Evolutionary conservation across 257 asterid species (phyloP).

Genomic region (Gentiana dahurica): DNA sequence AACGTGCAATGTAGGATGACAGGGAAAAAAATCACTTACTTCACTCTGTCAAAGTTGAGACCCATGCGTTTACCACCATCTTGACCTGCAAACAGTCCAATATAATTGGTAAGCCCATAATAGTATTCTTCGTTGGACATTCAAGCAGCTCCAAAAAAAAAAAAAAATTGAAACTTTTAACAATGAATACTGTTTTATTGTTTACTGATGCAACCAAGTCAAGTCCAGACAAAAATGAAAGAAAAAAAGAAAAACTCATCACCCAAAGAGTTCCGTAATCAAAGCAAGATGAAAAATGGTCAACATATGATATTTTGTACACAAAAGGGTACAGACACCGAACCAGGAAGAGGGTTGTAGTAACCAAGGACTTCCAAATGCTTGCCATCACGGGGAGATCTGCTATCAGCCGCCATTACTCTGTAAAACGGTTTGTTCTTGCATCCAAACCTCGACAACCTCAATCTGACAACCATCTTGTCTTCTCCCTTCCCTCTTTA

Average conservation of each 20-base stretch:
- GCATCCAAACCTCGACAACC: slow-evolving; percentile 77
- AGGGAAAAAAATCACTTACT: slow-evolving; percentile 34
- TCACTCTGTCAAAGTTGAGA: slow-evolving; percentile 69
- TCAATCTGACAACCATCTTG: slow-evolving; percentile 68
- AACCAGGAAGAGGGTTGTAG: slow-evolving; percentile 94
- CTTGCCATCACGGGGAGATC: slow-evolving; percentile 96
- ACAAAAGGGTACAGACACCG: too few species aligned
- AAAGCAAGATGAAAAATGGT: too few species aligned
- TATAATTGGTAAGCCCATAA: not conserved
- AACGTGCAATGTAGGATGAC: too few species aligned
- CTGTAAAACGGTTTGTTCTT: slow-evolving; percentile 78
- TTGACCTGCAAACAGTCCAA: slow-evolving; percentile 42
- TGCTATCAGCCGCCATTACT: slow-evolving; percentile 93
- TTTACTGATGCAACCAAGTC: too few species aligned
- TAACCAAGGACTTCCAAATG: slow-evolving; percentile 91
- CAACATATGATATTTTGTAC: too few species aligned
- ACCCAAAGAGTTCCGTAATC: too few species aligned
- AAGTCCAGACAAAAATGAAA: too few species aligned
- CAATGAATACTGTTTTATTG: too few species aligned
- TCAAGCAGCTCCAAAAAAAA: not conserved
- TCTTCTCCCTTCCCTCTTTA: not conserved
- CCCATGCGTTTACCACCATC: slow-evolving; percentile 98
- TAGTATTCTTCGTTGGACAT: not conserved
- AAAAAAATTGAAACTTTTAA: too few species aligned
- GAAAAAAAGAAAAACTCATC: too few species aligned